Conservation (phyloP, 2,329 filamentous ascomycete genomes). For the Coniochaeta sp. region DNA sequence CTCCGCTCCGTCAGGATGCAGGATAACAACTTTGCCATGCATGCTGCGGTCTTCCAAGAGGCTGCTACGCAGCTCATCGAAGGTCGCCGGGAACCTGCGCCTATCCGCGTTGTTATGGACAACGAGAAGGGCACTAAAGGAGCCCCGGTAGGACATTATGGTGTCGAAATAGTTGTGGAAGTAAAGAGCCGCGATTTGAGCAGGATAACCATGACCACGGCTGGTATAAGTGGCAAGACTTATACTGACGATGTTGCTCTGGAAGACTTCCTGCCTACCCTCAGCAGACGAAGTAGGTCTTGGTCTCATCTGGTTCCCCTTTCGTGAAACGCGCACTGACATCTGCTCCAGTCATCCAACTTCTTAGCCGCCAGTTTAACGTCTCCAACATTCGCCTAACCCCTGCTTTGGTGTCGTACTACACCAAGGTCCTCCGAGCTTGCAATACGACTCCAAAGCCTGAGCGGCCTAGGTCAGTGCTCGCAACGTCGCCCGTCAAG, state of each 20-base stretch:
- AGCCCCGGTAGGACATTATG: conserved; percentile 57
- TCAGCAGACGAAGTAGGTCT: conserved; percentile 63
- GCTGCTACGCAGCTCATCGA: conserved; percentile 53
- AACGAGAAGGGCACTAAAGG: conserved; percentile 59
- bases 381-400: conserved; percentile 57
- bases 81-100: conserved; percentile 59
- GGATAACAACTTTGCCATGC: conserved; percentile 51
- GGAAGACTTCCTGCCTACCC: conserved; percentile 65
- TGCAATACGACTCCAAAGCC: conserved; percentile 53
- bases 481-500: conserved; percentile 83
- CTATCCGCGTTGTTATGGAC: conserved; percentile 67
- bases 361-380: conserved; percentile 63
- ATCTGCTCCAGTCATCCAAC: conserved; percentile 52
- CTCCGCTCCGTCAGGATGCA: conserved; percentile 61
- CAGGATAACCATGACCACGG: conserved; percentile 40
- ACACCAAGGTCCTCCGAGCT: conserved; percentile 68
- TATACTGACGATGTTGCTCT: conserved; percentile 66
- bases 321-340: conserved; percentile 22
- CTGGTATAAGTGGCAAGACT: conserved; percentile 62
- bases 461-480: conserved; percentile 60
- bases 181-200: conserved; percentile 46
- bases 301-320: neutral
- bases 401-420: conserved; percentile 65
- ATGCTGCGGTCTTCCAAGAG: conserved; percentile 67
- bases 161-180: conserved; percentile 64